Percentiles rank a stretch among this genome's conserved stretches.
phyloP scores from a whole-genome alignment of 2,329 filamentous ascomycete genomes.

The Fusarium poae region DNA sequence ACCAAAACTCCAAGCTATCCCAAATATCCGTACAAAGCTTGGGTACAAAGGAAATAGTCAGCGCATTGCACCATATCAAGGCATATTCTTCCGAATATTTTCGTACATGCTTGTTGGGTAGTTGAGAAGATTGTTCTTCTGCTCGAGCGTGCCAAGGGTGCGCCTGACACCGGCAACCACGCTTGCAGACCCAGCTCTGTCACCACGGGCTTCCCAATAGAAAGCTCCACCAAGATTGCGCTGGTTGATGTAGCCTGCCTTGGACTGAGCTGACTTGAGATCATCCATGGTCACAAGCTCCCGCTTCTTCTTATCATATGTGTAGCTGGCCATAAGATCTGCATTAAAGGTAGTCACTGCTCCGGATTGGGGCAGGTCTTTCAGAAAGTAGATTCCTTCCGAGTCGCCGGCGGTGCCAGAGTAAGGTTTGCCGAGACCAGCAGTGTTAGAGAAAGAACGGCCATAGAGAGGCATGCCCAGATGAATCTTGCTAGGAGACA shows the following conservation, averaged over 20 bases:
- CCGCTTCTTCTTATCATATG: slow-evolving; percentile 70
- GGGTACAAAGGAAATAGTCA: slow-evolving; percentile 13
- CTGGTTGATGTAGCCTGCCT: slow-evolving; percentile 72
- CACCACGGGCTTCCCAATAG: slow-evolving; percentile 86
- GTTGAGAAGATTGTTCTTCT: slow-evolving; percentile 63
- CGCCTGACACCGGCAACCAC: slow-evolving; percentile 68
- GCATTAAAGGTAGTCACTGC: slow-evolving; percentile 69
- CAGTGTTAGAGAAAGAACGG: slow-evolving; percentile 77
- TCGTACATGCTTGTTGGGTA: slow-evolving; percentile 70
- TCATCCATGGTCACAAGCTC: slow-evolving; percentile 81
- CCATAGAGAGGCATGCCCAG: slow-evolving; percentile 85
- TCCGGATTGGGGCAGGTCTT: slow-evolving; percentile 73
- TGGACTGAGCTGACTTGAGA: slow-evolving; percentile 67
- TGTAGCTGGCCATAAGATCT: slow-evolving; percentile 74
- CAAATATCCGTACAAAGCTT: slow-evolving; percentile 14
- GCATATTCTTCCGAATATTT: slow-evolving; percentile 64
- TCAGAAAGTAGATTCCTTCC: slow-evolving; percentile 79
- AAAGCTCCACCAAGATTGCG: slow-evolving; percentile 78
- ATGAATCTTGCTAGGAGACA: slow-evolving; percentile 74
- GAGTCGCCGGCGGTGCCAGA: slow-evolving; percentile 74
- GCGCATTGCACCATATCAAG: slow-evolving; percentile 16
- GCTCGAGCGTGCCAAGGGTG: slow-evolving; percentile 63
- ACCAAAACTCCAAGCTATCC: slow-evolving; percentile 10
- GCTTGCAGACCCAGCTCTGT: slow-evolving; percentile 66
- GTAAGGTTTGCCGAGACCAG: slow-evolving; percentile 74